Evolutionary conservation across 371 early-diverging fungal genomes (phyloP).

Genomic region (Amoeboaphelidium protococcarum): DNA sequence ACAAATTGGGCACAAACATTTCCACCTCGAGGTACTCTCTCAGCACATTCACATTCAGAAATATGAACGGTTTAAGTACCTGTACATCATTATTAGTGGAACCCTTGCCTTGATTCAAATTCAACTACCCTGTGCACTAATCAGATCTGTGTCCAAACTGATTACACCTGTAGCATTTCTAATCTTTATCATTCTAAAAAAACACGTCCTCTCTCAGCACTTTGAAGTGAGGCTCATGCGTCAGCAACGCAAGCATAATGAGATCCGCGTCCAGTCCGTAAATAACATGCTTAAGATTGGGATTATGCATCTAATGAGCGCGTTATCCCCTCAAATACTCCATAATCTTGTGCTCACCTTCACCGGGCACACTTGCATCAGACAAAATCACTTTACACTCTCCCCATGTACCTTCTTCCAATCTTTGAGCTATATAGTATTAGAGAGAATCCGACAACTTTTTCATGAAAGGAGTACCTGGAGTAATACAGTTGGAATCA

Average conservation of each 20-base stretch:
- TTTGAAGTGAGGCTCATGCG: slow-evolving; percentile 86
- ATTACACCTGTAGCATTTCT: slow-evolving; percentile 20
- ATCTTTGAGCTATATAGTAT: slow-evolving; percentile 21
- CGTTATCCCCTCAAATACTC: slow-evolving; percentile 74
- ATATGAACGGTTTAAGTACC: no score
- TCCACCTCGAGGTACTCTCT: slow-evolving; percentile 78
- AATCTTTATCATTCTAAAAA: slow-evolving; percentile 33
- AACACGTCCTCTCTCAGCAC: slow-evolving; percentile 88
- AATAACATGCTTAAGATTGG: slow-evolving; percentile 74
- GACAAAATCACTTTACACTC: slow-evolving; percentile 20
- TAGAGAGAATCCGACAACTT: slow-evolving; percentile 19
- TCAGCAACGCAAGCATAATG: slow-evolving; percentile 84
- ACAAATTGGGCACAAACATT: slow-evolving; percentile 23
- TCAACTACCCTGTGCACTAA: no score
- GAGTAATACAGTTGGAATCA: slow-evolving; percentile 97
- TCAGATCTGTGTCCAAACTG: no score
- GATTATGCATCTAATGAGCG: slow-evolving; percentile 42
- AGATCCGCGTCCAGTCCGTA: slow-evolving; percentile 98
- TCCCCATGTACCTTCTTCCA: slow-evolving; percentile 17
- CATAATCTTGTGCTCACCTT: slow-evolving; percentile 65
- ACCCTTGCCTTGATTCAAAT: no score
- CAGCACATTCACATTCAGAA: slow-evolving; percentile 53
- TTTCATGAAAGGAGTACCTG: slow-evolving; percentile 57
- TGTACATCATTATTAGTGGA: neutral
- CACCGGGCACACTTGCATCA: slow-evolving; percentile 23